These are phyloP conservation scores for Bipolaris victoriae DNA, from an alignment of 2,329 filamentous ascomycete species.

Conservation along the genomic window DNA sequence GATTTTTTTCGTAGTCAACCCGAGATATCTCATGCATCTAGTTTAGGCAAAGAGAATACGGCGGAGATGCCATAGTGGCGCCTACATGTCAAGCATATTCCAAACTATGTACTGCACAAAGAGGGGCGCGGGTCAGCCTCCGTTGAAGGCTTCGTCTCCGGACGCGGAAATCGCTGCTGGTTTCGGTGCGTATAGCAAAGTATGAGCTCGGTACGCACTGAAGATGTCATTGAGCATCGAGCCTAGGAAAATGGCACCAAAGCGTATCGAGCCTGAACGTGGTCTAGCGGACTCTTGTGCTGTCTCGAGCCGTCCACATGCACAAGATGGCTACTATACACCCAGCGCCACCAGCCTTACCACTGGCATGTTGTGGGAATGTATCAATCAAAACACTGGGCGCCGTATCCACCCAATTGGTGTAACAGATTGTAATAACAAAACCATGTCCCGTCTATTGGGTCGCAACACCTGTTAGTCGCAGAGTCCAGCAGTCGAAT, in stretches of 20 bases:
- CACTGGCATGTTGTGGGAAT: slow-evolving; percentile 6
- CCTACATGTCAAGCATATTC: slow-evolving; percentile 2
- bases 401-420: slow-evolving; percentile 13
- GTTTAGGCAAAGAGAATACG: slow-evolving; percentile 4
- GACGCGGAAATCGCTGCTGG: slow-evolving; percentile 10
- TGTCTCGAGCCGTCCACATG: slow-evolving; percentile 1
- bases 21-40: slow-evolving; percentile 1
- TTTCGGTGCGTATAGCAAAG: slow-evolving; percentile 2
- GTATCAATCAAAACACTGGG: slow-evolving; percentile 8
- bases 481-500: slow-evolving; percentile 20
- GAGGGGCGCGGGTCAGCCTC: slow-evolving; percentile 23
- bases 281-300: slow-evolving; percentile 1
- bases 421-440: slow-evolving; percentile 4
- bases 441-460: slow-evolving; percentile 11
- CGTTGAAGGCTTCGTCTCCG: slow-evolving; percentile 13
- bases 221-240: slow-evolving; percentile 1
- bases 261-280: slow-evolving; percentile 1
- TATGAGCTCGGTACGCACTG: slow-evolving; percentile 6
- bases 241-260: slow-evolving; percentile 4
- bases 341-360: slow-evolving; percentile 6
- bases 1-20: slow-evolving; percentile 3
- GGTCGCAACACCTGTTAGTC: slow-evolving; percentile 19
- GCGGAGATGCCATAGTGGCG: slow-evolving; percentile 5
- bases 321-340: slow-evolving; percentile 5
- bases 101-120: slow-evolving; percentile 24